These are phyloP conservation scores for Aurifilum marmelostoma DNA, from an alignment of 2,329 filamentous ascomycete species.

Conservation along the genomic window DNA sequence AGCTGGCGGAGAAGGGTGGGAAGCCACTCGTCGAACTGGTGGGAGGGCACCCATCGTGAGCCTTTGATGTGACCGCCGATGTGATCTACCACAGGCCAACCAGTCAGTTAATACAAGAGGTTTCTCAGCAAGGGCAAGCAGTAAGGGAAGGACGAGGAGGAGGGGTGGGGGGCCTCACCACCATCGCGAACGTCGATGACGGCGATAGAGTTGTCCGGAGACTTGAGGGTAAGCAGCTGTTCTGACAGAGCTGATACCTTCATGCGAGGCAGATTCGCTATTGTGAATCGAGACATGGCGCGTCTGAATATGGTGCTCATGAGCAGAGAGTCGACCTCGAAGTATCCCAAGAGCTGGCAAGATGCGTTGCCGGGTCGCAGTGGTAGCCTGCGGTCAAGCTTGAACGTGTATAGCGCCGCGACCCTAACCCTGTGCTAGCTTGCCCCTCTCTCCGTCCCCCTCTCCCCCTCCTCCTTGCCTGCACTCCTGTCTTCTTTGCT, in stretches of 20 bases:
- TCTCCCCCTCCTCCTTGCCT: too few relatives aligned
- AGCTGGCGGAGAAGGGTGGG: slow-evolving; percentile 82
- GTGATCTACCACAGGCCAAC: slow-evolving; percentile 64
- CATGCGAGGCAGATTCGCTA: slow-evolving; percentile 69
- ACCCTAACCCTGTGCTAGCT: slow-evolving; percentile 1
- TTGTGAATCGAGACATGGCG: slow-evolving; percentile 34
- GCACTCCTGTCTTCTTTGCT: too few relatives aligned
- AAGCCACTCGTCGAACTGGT: slow-evolving; percentile 73
- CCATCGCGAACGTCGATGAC: slow-evolving; percentile 90
- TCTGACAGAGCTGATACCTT: slow-evolving; percentile 69
- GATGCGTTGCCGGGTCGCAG: neutral
- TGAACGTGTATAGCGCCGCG: neutral
- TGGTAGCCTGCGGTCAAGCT: neutral
- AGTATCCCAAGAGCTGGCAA: too few relatives aligned
- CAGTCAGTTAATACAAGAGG: slow-evolving; percentile 1
- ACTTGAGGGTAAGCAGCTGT: slow-evolving; percentile 59
- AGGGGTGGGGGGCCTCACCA: slow-evolving; percentile 49
- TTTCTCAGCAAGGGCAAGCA: neutral
- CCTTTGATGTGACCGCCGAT: slow-evolving; percentile 87
- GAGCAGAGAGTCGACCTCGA: neutral
- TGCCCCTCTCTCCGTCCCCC: too few relatives aligned
- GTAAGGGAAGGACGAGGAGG: neutral
- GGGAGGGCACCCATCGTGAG: slow-evolving; percentile 75
- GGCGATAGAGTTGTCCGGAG: slow-evolving; percentile 56
- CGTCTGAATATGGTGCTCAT: slow-evolving; percentile 24